Base-by-base conservation (phyloP, 2,329 filamentous ascomycete genomes). In the Aspergillus jensenii region DNA sequence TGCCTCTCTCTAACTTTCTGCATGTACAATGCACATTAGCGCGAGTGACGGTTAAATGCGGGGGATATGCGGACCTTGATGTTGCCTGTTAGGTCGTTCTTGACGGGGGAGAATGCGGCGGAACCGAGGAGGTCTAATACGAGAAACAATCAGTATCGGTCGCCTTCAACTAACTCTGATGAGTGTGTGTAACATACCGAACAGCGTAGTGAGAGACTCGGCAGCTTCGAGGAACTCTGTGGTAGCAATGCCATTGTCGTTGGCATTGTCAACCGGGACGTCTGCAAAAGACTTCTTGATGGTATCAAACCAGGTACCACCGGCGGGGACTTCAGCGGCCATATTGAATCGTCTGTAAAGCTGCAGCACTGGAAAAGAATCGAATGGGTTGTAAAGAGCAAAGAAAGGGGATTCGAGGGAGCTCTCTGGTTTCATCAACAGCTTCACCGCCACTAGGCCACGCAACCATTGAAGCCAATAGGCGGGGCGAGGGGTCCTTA, bases 1-100 rank as follows among this genome's bases (percentile, higher is more conserved):
- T 93, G 89, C 67, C 93, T 87, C 52, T 93, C 87, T 64, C 90
- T 87, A 76, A 98, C 83, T 90, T 99, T 98, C 91, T 96, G 66
- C 49, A 23, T 17, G 19, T 25, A 47, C 17, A 37, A 23, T 17
- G 21, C 31, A 47, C 17, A 37, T 65, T 58, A 69, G 63, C 21
- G 21, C 14, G 19, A 25, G 52, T 50, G 19, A 31, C 21, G 23
- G 19, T 23, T 31, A 25, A 43, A 46, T 43, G 54, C 49, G 56
- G 52, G 27, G 52, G 47, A 58, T 47, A 55, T 52, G 52, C 31
- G 47, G 75, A 95, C 91, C 85, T 92, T 93, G 79, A 98, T 85
- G 79, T 99, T 99, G 74, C 90, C 90, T 49, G 86, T 76, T 81
- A 99, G 90, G 77, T 99, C 95, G 66, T 79, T 89, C 84, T 96